Evolutionary conservation across 768 basidiomycete species (phyloP), one percentile per base, ranked within the genome.

Genomic region (Lyophyllum shimeji): DNA sequence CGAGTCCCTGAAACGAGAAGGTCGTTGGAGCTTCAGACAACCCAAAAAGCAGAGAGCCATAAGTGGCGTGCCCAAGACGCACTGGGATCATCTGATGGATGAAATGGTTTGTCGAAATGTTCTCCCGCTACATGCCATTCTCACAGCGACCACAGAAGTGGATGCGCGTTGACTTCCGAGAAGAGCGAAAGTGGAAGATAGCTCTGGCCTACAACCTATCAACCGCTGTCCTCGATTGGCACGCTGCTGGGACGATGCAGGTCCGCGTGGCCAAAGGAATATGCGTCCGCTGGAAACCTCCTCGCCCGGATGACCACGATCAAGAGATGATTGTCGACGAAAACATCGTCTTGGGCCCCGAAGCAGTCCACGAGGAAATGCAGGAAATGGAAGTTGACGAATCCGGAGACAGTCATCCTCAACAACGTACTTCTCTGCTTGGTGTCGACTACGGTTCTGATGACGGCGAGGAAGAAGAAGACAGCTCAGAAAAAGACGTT

Each of bases 41-140:
- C 94, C 95, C 9, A 98, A 96, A 72, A 96, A 95, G 71, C 92
- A 95, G 65, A 80, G 90, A 56, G 89, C 85, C 25, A 79, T 94
- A 17, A 85, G 87, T 20, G 85, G 86, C 1, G 62, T 87, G 47
- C 75, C 77, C 2, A 97, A 95, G 72, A 84, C 88, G 0, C 94
- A 98, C 65, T 95, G 93, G 93, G 97, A 98, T 68, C 90, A 95
- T 70, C 77, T 99, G 31, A 72, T 99, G 70, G 96, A 98, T 58
- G 97, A 99, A 72, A 94, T 98, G 94, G 93, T 92, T 52, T 62
- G 82, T 74, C 18, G 23, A 37, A 34, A 17, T 33, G 50, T 24
- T 39, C 6, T 43, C 15, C 50, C 39, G 17, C 42, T 29, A 8
- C 17, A 45, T 5, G 27, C 12, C 9, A 13, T 39, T 23, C 57